phyloP scores from a whole-genome alignment of 225 moss, liverwort and hornwort species.

The Thuidium tamariscinum region DNA sequence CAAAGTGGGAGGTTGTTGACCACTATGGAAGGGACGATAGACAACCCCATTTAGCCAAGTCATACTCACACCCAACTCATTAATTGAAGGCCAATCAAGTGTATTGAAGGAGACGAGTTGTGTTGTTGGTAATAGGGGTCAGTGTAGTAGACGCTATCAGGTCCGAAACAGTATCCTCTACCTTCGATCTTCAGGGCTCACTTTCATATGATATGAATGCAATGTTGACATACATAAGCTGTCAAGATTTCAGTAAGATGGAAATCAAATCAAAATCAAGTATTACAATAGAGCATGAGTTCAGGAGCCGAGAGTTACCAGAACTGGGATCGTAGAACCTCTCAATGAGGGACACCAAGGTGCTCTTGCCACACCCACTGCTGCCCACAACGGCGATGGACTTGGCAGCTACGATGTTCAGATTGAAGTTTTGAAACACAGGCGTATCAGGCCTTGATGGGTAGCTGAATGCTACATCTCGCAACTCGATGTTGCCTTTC shows the following conservation, averaged over 20 bases:
- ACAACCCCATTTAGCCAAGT: background rate
- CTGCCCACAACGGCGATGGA: constrained; percentile 40
- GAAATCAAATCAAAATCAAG: background rate
- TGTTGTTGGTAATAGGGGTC: background rate
- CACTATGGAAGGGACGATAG: background rate
- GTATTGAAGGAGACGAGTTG: background rate
- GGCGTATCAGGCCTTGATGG: constrained; percentile 31
- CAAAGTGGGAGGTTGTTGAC: background rate
- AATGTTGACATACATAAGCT: background rate
- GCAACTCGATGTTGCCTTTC: constrained; percentile 32
- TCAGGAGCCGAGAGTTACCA: background rate
- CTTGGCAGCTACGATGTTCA: constrained; percentile 23
- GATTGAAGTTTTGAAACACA: constrained; percentile 25
- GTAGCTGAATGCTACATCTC: constrained; percentile 32
- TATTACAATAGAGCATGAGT: background rate
- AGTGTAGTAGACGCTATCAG: background rate
- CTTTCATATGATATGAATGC: background rate
- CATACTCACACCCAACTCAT: too few species aligned
- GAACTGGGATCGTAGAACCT: constrained; percentile 36
- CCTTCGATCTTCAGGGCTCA: background rate
- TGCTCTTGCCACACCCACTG: constrained; percentile 45
- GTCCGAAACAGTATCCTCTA: background rate
- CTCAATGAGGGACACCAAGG: constrained; percentile 26
- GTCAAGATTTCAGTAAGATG: background rate
- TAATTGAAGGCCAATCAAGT: background rate